Percentiles rank a stretch among this genome's conserved stretches.
These are phyloP conservation scores for Taiozyma sp. DNA, from an alignment of 1,139 yeast genomes.

Conservation along the genomic window DNA sequence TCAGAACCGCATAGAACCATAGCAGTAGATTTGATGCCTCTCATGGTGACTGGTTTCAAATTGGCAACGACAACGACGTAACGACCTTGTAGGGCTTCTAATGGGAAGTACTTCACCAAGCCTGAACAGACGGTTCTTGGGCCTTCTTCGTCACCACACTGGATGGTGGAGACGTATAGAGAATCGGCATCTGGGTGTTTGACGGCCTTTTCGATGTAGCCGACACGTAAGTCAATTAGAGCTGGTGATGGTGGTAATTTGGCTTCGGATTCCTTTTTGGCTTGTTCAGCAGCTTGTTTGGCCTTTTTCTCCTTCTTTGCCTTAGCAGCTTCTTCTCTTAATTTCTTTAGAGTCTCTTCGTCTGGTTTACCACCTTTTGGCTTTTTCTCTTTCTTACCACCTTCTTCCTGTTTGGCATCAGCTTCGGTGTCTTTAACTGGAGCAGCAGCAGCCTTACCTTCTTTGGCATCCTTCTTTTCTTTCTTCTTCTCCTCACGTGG, in stretches of 20 bases:
- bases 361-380: slow-evolving; percentile 40
- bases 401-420: slow-evolving; percentile 11
- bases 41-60: slow-evolving; percentile 87
- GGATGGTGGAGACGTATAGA: slow-evolving; percentile 91
- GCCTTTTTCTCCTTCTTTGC: slow-evolving; percentile 75
- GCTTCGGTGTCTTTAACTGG: slow-evolving; percentile 25
- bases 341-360: slow-evolving; percentile 58
- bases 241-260: slow-evolving; percentile 69
- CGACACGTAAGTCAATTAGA: slow-evolving; percentile 88
- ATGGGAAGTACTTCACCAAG: slow-evolving; percentile 67
- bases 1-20: slow-evolving; percentile 96
- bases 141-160: slow-evolving; percentile 93
- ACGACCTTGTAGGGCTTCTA: slow-evolving; percentile 81
- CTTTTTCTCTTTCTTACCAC: slow-evolving; percentile 27
- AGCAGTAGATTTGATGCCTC: slow-evolving; percentile 91
- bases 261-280: slow-evolving; percentile 45
- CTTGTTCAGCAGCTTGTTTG: slow-evolving; percentile 53
- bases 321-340: slow-evolving; percentile 64
- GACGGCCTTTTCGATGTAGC: slow-evolving; percentile 92
- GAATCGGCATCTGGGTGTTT: slow-evolving; percentile 98
- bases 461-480: slow-evolving; percentile 41
- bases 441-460: slow-evolving; percentile 24
- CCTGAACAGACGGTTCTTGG: slow-evolving; percentile 99
- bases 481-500: slow-evolving; percentile 66
- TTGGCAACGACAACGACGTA: slow-evolving; percentile 80